Evolutionary conservation across 2,329 filamentous ascomycete species (phyloP).

Genomic region (Colletotrichum liriopes): DNA sequence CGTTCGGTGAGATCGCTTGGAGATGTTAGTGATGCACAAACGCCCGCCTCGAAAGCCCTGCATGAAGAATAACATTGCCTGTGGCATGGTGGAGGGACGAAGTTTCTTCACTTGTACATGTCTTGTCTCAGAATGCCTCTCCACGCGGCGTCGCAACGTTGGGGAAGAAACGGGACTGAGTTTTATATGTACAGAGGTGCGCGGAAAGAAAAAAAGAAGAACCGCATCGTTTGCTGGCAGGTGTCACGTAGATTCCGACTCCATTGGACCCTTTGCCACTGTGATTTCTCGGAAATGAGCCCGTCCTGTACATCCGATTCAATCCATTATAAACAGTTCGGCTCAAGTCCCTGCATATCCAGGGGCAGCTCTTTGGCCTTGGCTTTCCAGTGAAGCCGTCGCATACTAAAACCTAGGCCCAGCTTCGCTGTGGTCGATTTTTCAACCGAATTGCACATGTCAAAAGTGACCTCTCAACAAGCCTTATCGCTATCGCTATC

Average conservation of each 20-base stretch:
- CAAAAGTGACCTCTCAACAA: conserved; percentile 22
- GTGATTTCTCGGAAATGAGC: too few relatives aligned
- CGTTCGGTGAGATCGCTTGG: background rate
- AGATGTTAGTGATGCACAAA: background rate
- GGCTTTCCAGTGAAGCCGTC: background rate
- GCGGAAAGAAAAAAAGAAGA: too few relatives aligned
- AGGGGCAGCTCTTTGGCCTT: background rate
- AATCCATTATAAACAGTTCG: background rate
- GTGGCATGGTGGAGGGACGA: background rate
- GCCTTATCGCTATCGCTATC: conserved; percentile 33
- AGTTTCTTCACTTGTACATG: background rate
- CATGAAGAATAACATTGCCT: background rate
- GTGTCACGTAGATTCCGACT: background rate
- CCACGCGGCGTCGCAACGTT: background rate
- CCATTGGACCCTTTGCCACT: background rate
- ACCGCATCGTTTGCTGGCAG: too few relatives aligned
- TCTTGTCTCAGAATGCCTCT: background rate
- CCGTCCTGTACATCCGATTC: too few relatives aligned
- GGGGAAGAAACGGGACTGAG: background rate
- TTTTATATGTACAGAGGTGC: too few relatives aligned
- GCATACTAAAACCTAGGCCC: background rate
- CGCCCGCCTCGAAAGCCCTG: background rate
- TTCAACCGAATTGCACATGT: conserved; percentile 22
- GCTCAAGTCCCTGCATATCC: background rate
- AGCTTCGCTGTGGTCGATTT: background rate